These are phyloP conservation scores for Macrolepiota dolichaula DNA, from an alignment of 768 basidiomycete genomes.

Conservation along the genomic window DNA sequence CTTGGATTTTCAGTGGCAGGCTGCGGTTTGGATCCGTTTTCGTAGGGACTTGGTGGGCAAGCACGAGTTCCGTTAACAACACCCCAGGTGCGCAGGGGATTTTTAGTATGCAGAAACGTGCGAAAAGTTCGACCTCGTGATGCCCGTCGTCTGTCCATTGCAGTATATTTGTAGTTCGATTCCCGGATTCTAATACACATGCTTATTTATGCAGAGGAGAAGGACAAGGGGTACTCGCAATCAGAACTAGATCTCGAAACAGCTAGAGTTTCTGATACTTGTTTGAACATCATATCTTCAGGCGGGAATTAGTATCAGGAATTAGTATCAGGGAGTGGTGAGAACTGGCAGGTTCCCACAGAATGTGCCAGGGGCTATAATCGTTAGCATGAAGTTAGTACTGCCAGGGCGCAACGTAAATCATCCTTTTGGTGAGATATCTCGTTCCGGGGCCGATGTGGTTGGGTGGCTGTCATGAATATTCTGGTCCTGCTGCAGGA, in stretches of 20 bases:
- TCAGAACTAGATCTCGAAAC: not conserved
- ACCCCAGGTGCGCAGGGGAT: conserved; percentile 42
- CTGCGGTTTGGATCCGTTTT: conserved; percentile 44
- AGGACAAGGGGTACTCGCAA: not conserved
- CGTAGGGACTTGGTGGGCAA: conserved; percentile 47
- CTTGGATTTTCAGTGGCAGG: conserved; percentile 59
- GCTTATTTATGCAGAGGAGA: not conserved
- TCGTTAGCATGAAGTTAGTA: not conserved
- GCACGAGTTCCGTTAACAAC: not conserved
- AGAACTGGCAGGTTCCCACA: not conserved
- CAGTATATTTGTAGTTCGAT: not conserved
- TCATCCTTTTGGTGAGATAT: not conserved
- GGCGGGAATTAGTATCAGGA: not conserved
- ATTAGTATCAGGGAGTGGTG: not conserved
- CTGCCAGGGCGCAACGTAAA: not conserved
- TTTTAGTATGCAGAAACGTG: conserved; percentile 44
- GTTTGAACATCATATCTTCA: not conserved
- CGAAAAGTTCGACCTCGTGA: conserved; percentile 28
- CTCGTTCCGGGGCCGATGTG: not conserved
- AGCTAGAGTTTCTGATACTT: not conserved
- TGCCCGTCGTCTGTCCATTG: not conserved
- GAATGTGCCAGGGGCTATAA: conserved; percentile 1
- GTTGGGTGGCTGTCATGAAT: not conserved
- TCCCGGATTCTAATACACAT: not conserved
- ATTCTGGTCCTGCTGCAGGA: not conserved